phyloP scores from a whole-genome alignment of 2,329 filamentous ascomycete species.

The Aspergillus glaucus region DNA sequence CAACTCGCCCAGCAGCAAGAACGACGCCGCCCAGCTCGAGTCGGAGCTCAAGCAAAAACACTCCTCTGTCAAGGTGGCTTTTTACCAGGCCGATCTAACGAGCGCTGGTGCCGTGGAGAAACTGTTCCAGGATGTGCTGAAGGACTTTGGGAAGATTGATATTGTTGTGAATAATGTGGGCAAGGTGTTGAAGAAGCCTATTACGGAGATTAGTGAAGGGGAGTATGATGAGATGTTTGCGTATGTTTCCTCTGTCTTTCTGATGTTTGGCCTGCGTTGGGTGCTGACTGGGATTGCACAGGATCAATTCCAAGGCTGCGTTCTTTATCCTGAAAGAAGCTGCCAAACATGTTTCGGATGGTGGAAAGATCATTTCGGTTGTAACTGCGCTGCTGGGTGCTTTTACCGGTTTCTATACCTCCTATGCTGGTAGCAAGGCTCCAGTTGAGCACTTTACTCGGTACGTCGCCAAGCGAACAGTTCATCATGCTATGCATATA shows the following conservation, averaged over 20 bases:
- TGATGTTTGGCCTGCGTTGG: background rate
- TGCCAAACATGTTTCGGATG: slow-evolving; percentile 37
- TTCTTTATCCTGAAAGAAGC: slow-evolving; percentile 44
- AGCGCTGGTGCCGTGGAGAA: slow-evolving; percentile 34
- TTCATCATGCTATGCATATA: background rate
- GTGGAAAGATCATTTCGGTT: slow-evolving; percentile 45
- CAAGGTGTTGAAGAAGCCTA: slow-evolving; percentile 45
- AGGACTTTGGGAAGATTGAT: slow-evolving; percentile 43
- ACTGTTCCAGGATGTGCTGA: slow-evolving; percentile 36
- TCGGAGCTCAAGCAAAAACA: slow-evolving; percentile 29
- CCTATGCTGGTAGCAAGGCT: slow-evolving; percentile 49
- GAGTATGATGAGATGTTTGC: slow-evolving; percentile 47
- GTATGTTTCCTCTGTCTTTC: slow-evolving; percentile 19
- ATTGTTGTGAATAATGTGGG: slow-evolving; percentile 49
- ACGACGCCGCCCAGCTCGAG: slow-evolving; percentile 31
- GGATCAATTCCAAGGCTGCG: slow-evolving; percentile 43
- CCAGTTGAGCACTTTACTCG: slow-evolving; percentile 56
- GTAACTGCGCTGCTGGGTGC: slow-evolving; percentile 42
- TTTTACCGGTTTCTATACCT: slow-evolving; percentile 43
- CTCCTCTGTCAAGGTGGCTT: slow-evolving; percentile 28
- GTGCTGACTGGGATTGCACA: slow-evolving; percentile 7
- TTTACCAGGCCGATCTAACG: slow-evolving; percentile 42
- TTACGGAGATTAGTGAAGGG: slow-evolving; percentile 38
- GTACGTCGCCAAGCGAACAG: slow-evolving; percentile 25
- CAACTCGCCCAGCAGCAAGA: slow-evolving; percentile 36